Evolutionary conservation across 441 rosid species (phyloP).

Genomic region (Jatropha podagrica): DNA sequence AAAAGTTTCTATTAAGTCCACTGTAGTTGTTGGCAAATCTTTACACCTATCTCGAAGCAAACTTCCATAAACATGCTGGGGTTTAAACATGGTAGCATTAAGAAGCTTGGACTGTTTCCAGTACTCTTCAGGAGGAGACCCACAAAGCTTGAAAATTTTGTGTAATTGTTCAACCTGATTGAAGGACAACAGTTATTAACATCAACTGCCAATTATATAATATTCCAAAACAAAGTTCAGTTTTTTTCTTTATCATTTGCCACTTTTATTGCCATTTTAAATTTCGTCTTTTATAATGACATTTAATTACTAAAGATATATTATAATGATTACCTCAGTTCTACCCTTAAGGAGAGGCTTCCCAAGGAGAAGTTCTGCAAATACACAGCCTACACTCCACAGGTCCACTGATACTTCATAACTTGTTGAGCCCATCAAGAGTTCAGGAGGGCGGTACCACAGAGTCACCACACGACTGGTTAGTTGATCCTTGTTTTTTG

Average conservation of each 20-base stretch:
- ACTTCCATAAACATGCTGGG: conserved; percentile 66
- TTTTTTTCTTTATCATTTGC: not conserved
- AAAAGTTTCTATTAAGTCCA: conserved; percentile 59
- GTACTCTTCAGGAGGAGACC: conserved; percentile 77
- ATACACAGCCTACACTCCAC: conserved; percentile 94
- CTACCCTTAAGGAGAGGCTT: conserved; percentile 86
- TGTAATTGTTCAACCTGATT: conserved; percentile 87
- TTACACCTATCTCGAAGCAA: conserved; percentile 63
- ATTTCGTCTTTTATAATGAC: not conserved
- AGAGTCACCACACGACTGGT: conserved; percentile 92
- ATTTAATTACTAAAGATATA: not conserved
- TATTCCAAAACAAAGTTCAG: not conserved
- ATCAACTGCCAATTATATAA: not conserved
- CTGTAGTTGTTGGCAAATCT: conserved; percentile 48
- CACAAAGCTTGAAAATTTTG: conserved; percentile 88
- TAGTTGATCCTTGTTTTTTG: conserved; percentile 50
- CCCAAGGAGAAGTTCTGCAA: conserved; percentile 69
- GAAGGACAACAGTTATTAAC: not conserved
- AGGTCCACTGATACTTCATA: conserved; percentile 78
- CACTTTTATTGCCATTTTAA: not conserved
- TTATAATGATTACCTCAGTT: conserved; percentile 59
- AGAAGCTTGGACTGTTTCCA: conserved; percentile 71
- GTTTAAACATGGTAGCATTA: conserved; percentile 64
- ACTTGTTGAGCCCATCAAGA: conserved; percentile 84
- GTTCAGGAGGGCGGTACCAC: conserved; percentile 97